Base-by-base conservation (phyloP, 179 eudicot genomes). In the Pouteria campechiana region DNA sequence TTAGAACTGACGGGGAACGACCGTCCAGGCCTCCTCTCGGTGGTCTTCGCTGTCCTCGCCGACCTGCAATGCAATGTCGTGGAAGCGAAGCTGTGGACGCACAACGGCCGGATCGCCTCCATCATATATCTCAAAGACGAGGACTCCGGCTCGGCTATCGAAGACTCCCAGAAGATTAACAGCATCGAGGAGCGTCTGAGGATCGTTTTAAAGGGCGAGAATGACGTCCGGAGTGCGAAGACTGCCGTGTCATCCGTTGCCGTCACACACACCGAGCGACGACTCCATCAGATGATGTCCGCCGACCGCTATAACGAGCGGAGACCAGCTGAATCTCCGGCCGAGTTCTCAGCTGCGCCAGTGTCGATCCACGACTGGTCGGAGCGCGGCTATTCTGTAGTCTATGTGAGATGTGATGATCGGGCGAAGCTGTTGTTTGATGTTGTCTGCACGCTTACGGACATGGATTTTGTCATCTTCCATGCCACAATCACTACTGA, bases 241-340 rank as follows among this genome's bases (percentile, higher is more conserved):
- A 81, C 76, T 6, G 59, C 53, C 7, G 79, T 89, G 9, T n/a
- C n/a, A n/a, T 89, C 93, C 3, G 47, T 76, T 64, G 74, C 61
- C 1, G 76, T 56, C 0, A 89, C 89, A 13, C 95, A 85, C 29
- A 76, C 79, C 0, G 97, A 89, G 56, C 63, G 97, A 31, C 67
- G 97, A 41, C 74, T 89, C 7, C 97, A 89, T 46, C 97, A 89
- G 46, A 65, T 89, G 82, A 81, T 89, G 97, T 81, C 72, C 68
- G 87, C 73, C 5, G 97, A 89, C 25, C 68, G 95, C 0, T 93
- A 89, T 56, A 85, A 78, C 36, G 95, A 84, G 17, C 48, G 79
- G 40, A 74, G 57, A 13, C 61, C 71, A 0, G 58, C 25, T 2
- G 81, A 67, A 33, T 17, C 47, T 17, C 92, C 74, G 3, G 46